phyloP scores from a whole-genome alignment of 116 monocot genomes.

The Phalaenopsis hybrid region DNA sequence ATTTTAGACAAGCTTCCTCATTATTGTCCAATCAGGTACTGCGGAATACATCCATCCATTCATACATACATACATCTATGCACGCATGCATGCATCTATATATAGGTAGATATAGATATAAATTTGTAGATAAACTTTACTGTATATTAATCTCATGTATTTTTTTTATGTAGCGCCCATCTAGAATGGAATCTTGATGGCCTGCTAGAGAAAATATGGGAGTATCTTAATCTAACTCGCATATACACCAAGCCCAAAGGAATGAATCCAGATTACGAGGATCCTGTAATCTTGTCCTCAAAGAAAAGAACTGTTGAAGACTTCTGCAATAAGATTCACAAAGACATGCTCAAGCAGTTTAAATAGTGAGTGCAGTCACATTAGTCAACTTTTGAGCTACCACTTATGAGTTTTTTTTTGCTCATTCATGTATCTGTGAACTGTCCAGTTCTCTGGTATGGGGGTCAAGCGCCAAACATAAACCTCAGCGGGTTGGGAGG shows the following conservation, averaged over 20 bases:
- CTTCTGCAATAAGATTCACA: conserved; percentile 81
- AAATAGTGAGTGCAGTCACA: conserved; percentile 60
- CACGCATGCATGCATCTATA: too few species aligned
- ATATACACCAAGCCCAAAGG: conserved; percentile 98
- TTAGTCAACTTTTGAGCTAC: neutral
- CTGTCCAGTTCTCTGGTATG: conserved; percentile 81
- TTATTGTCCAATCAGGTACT: conserved; percentile 88
- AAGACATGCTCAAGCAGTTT: conserved; percentile 97
- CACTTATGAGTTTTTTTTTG: neutral
- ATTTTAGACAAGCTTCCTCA: conserved; percentile 94
- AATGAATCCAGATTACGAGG: conserved; percentile 96
- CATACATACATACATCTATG: too few species aligned
- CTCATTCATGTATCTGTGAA: neutral
- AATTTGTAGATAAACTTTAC: neutral
- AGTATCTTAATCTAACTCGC: conserved; percentile 78
- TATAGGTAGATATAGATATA: too few species aligned
- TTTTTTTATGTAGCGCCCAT: conserved; percentile 47
- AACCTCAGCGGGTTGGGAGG: conserved; percentile 96
- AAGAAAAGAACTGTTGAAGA: conserved; percentile 82
- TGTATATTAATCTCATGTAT: neutral
- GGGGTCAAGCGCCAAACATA: conserved; percentile 97
- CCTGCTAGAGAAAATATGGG: conserved; percentile 89
- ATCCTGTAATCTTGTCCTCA: conserved; percentile 90
- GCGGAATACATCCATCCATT: too few species aligned
- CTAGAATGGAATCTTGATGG: conserved; percentile 98